A percentile compares a stretch with the other conserved stretches of the same genome.
phyloP scores from a whole-genome alignment of 345 rosid species.

The Camelina laxa region DNA sequence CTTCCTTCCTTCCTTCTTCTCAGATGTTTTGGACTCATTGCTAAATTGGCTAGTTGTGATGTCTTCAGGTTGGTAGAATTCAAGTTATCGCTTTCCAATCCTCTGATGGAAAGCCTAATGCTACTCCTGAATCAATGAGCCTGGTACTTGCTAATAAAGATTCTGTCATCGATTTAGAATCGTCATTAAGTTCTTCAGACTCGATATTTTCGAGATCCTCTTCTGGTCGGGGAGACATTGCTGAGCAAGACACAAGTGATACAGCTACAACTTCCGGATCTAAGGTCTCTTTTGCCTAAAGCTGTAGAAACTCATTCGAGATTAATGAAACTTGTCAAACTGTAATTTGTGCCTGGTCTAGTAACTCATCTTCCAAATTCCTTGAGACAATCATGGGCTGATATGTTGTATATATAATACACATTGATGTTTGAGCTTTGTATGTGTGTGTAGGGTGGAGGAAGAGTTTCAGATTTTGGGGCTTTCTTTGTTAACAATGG shows the following conservation, averaged over 20 bases:
- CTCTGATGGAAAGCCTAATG: constrained; percentile 77
- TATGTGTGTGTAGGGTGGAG: constrained; percentile 60
- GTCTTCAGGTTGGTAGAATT: constrained; percentile 89
- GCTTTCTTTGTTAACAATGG: constrained; percentile 70
- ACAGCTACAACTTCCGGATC: constrained; percentile 53
- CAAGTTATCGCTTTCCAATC: constrained; percentile 99
- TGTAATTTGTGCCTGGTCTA: not conserved
- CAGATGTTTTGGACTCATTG: not conserved
- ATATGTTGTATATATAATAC: not conserved
- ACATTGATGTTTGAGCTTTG: constrained; percentile 17
- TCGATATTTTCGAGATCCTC: constrained; percentile 52
- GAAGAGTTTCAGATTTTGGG: constrained; percentile 69
- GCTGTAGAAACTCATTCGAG: not conserved
- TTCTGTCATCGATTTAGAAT: constrained; percentile 68
- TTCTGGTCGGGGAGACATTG: constrained; percentile 51
- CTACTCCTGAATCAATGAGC: constrained; percentile 53
- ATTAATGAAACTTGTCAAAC: not conserved
- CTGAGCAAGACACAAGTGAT: constrained; percentile 74
- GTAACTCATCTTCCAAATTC: not conserved
- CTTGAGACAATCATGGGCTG: not conserved
- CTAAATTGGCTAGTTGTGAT: constrained; percentile 21
- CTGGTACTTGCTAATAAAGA: constrained; percentile 59
- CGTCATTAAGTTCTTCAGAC: constrained; percentile 79
- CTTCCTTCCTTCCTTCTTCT: not conserved
- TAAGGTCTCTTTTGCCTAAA: constrained; percentile 51